Base-by-base conservation (phyloP, 169 alveolate genomes). In the Eimeria falciformis region DNA sequence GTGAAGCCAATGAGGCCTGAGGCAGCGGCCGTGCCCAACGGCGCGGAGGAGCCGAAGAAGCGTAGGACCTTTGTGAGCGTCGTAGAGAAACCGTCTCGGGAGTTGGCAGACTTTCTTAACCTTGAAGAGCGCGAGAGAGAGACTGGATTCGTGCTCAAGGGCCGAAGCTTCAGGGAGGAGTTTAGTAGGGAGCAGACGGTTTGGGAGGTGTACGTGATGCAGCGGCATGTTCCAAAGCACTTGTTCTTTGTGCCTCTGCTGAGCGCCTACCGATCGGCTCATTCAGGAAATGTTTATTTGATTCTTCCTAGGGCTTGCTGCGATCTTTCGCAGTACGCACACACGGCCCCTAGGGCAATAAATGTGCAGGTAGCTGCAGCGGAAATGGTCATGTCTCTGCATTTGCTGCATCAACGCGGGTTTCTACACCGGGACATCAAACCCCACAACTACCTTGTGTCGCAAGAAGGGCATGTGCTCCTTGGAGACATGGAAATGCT, bases 341-440 rank as follows among this genome's bases (percentile, higher is more conserved):
- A 27, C 25, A 84, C 55, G 17, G 55, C 65, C 0, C 92, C 85
- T 17, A 3, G 2, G 47, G 47, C 37, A 6, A 40, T 85, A 18
- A 53, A 85, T 5, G 50, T 85, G 27, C 71, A 29, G 58, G 65
- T 25, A 1, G 84, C 84, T 2, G 84, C 92, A 25, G 92, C 92
- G 7, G 92, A 85, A 43, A 85, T 85, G 92, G 75, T 47, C 40
- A 21, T 21, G 14, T 25, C 84, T 25, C 6, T 65, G n/a, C 2
- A 17, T 18, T 3, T 43, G 27, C 58, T 85, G 47, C 92, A 85
- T n/a, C n/a, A 7, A 1, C 2, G 12, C n/a, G 92, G 92, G 43
- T 85, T 85, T 65, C n/a, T 85, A 18, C 92, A 85, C 37, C 53
- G 92, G 23, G 92, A 85, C 53, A 66, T 85, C 47, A 85, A 85